Evolutionary conservation across 345 rosid genomes (phyloP).

Genomic region (Crucihimalaya himalaica): DNA sequence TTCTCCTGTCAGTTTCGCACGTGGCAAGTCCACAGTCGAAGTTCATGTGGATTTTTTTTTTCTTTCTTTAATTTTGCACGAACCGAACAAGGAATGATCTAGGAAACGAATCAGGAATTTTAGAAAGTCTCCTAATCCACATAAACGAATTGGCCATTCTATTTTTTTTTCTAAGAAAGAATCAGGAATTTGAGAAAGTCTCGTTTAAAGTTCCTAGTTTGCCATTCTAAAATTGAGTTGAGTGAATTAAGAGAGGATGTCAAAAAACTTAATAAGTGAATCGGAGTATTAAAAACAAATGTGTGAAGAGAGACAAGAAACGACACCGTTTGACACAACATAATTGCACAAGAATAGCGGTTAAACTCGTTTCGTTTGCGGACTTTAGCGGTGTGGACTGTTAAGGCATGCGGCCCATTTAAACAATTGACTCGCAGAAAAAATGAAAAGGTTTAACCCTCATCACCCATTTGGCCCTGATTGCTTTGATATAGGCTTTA

Average conservation of each 20-base stretch:
- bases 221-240: no score
- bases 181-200: neutral
- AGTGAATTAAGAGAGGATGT: no score
- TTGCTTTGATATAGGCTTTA: neutral
- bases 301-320: neutral
- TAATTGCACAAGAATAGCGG: neutral
- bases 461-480: neutral
- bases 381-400: neutral
- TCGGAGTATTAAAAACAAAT: no score
- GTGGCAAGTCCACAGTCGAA: conserved; percentile 27
- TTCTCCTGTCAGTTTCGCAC: conserved; percentile 25
- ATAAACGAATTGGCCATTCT: no score
- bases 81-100: neutral
- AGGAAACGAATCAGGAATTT: no score
- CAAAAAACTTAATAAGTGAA: no score
- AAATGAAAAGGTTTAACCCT: no score
- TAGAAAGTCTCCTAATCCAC: no score
- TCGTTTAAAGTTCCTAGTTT: no score
- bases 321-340: neutral
- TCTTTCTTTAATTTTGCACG: neutral
- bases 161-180: neutral
- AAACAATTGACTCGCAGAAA: neutral
- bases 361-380: neutral
- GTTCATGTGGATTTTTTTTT: conserved; percentile 25
- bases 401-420: neutral